Base-by-base conservation (phyloP, 352 stramenopile genomes). In the Globisporangium polare region DNA sequence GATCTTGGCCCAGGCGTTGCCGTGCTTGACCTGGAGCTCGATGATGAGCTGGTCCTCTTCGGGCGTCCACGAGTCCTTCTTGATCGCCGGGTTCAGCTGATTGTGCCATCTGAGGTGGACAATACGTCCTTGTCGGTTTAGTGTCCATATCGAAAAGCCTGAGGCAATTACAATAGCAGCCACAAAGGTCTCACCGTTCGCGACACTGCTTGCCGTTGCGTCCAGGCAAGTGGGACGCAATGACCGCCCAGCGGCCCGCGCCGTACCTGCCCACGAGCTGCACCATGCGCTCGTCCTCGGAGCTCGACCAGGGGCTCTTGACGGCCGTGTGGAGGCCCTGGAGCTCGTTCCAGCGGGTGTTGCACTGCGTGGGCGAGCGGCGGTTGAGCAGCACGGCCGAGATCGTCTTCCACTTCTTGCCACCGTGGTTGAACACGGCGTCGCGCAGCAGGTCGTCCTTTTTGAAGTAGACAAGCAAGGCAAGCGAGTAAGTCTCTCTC, bases 201-300 rank as follows among this genome's bases (percentile, higher is more conserved):
- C 86, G 75, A 24, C 81, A 93, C 54, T 95, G 86, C 46, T 93
- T 93, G 1, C 77, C 74, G 20, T 63, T 90, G 2, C 86, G 76
- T 18, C 73, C 78, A 4, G 67, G 68, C n/a, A 94, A 53, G 42
- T 81, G 70, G 1, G 75, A 83, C 9, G 86, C 75, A 39, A 89
- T 73, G 2, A 90, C 62, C 1, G 73, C 50, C 86, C 86, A 95
- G 31, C 75, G 75, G 15, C 69, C 69, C 0, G 59, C 43, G 12
- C 82, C 78, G 35, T 89, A 74, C 20, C 58, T 43, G 1, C 37
- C 33, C 4, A 93, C 80, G 0, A 87, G 51, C 5, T 67, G 52
- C 13, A 53, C 41, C 37, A 93, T 62, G 12, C 52, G n/a, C 0
- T 26, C 22, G 53, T 94, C 86, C 68, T 94, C 83, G 0, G 64